phyloP scores from a whole-genome alignment of 441 rosid genomes.

The Syzygium syzygioides region DNA sequence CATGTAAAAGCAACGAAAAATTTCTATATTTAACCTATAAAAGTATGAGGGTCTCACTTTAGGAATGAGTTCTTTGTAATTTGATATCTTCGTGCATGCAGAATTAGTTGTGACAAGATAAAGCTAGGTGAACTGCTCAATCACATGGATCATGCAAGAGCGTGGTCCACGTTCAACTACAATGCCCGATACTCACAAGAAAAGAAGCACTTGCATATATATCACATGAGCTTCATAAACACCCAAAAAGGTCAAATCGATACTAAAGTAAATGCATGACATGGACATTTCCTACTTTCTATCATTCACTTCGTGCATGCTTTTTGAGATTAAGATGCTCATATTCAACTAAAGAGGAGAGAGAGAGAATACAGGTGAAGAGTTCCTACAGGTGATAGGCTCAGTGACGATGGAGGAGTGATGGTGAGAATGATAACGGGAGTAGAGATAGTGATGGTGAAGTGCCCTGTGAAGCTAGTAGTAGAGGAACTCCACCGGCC shows the following conservation, averaged over 20 bases:
- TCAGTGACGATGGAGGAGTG: slow-evolving; percentile 54
- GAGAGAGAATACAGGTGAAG: not conserved
- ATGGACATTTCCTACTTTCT: not conserved
- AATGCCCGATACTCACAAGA: not conserved
- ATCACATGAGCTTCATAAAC: not conserved
- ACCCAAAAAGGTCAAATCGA: not conserved
- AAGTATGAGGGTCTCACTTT: not conserved
- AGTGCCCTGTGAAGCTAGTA: slow-evolving; percentile 51
- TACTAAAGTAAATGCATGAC: not conserved
- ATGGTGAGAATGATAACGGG: slow-evolving; percentile 57
- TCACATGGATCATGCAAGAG: not conserved
- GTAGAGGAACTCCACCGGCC: slow-evolving; percentile 51
- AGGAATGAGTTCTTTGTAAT: not conserved
- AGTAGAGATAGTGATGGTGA: slow-evolving; percentile 56
- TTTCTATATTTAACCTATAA: not conserved
- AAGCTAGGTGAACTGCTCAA: not conserved
- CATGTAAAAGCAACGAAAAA: not conserved
- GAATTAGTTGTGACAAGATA: not conserved
- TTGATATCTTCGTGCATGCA: not conserved
- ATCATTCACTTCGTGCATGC: not conserved
- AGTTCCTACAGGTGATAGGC: slow-evolving; percentile 12
- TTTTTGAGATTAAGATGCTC: not conserved
- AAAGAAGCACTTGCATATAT: not conserved
- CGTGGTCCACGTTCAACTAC: too few species aligned
- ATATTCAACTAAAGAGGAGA: not conserved